Base-by-base conservation (phyloP, 768 basidiomycete genomes). In the Multifurca ochricompacta region DNA sequence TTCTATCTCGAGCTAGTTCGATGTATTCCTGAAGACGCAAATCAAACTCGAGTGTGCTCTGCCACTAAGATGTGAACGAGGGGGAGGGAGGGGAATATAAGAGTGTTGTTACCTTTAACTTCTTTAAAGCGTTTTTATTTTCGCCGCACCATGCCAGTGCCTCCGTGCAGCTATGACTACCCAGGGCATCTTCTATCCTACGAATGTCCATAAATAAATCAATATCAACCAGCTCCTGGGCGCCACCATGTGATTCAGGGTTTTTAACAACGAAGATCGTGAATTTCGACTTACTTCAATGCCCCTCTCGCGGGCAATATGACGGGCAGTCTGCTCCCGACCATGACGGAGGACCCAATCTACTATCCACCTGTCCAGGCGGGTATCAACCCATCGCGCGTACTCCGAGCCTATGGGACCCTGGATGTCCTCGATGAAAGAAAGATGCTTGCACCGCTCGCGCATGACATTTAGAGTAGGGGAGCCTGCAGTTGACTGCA, bases 1-100 rank as follows among this genome's bases (percentile, higher is more conserved):
- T 82, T 32, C 81, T 68, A 3, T 74, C 70, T 32, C 96, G 76
- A 31, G 84, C 81, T 5, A 99, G 77, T 69, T 99, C 96, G 65
- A 98, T 93, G 67, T 87, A 97, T 69, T 97, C 92, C 70, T 99
- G 96, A 37, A 96, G 77, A 41, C 96, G 83, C 43, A 99, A 81
- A 61, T 93, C 88, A 68, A 98, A 98, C 73, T 99, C 96, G 40
- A 99, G 81, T 8, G 91, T 86, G 71, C 87, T 92, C 93, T 97
- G 69, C 5, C n/a, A 35, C 11, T 42, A 52, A 47, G 51, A 46
- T 43, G 30, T 50, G 50, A 42, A 23, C 37, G 32, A 47, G 31
- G 19, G 9, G 31, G 46, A 21, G 9, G 31, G 46, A 19, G 21
- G 16, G 36, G 30, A 40, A 62, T 62, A 55, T 32, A 31, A 13